Percentiles rank a stretch among this genome's conserved stretches.
phyloP scores from a whole-genome alignment of 116 monocot genomes.

The Phalaenopsis hybrid region DNA sequence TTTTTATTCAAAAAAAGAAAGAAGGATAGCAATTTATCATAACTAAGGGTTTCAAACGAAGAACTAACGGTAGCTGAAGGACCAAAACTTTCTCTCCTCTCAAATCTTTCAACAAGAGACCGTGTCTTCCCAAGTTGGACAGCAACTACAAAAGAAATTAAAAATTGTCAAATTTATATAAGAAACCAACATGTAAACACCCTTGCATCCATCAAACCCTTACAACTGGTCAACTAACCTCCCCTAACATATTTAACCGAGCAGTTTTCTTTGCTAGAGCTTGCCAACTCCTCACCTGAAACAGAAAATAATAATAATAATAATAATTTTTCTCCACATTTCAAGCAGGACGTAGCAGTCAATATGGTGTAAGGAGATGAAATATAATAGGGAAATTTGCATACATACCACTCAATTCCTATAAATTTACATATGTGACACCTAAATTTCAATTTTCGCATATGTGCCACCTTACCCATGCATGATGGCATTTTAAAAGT shows the following conservation, averaged over 20 bases:
- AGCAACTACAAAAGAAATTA: conserved; percentile 47
- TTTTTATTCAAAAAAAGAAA: not conserved
- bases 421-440: no score
- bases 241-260: conserved; percentile 74
- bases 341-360: not conserved
- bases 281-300: conserved; percentile 34
- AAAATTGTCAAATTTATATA: conserved; percentile 13
- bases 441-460: no score
- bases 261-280: conserved; percentile 31
- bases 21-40: not conserved
- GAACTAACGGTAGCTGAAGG: conserved; percentile 12
- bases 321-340: not conserved
- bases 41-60: conserved; percentile 14
- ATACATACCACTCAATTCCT: no score
- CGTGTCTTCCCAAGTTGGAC: conserved; percentile 75
- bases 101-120: conserved; percentile 75
- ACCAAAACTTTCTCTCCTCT: conserved; percentile 46
- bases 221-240: conserved; percentile 33
- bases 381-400: not conserved
- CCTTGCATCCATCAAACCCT: not conserved
- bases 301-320: not conserved
- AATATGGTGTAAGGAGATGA: not conserved
- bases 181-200: not conserved
- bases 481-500: no score
- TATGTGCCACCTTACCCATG: no score